Evolutionary conservation across 805 yeast genomes (phyloP).

Genomic region (Zygoascus ofunaensis): DNA sequence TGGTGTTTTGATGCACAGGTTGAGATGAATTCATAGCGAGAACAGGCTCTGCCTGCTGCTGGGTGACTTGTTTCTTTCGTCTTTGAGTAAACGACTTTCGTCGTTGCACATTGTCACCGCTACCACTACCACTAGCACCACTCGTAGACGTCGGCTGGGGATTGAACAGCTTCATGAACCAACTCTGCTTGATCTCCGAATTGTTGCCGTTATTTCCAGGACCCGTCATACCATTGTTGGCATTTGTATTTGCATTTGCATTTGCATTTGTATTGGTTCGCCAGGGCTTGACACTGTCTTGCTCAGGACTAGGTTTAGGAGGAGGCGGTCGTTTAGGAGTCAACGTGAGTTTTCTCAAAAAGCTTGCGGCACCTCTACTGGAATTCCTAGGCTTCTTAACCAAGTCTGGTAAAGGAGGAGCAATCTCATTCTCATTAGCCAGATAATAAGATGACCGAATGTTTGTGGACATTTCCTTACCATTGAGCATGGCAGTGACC

Average conservation of each 20-base stretch:
- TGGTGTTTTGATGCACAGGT: too few species aligned
- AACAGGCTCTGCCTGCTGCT: not conserved
- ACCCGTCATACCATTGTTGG: not conserved
- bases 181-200: slow-evolving; percentile 27
- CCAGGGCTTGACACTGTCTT: not conserved
- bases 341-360: slow-evolving; percentile 13
- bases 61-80: slow-evolving; percentile 3
- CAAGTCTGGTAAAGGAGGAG: not conserved
- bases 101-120: not conserved
- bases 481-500: slow-evolving; percentile 1
- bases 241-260: not conserved
- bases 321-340: slow-evolving; percentile 16
- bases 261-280: not conserved
- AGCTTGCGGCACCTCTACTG: slow-evolving; percentile 8
- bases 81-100: slow-evolving; percentile 2
- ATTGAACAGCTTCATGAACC: slow-evolving; percentile 29
- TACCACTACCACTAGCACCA: not conserved
- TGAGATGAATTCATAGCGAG: too few species aligned
- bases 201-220: slow-evolving; percentile 9
- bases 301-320: slow-evolving; percentile 11
- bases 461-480: slow-evolving; percentile 3
- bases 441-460: not conserved
- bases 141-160: slow-evolving; percentile 3
- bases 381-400: slow-evolving; percentile 5
- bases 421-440: not conserved